These are phyloP conservation scores for Pseudogymnoascus sp. DNA, from an alignment of 2,329 filamentous ascomycete species.

Conservation along the genomic window DNA sequence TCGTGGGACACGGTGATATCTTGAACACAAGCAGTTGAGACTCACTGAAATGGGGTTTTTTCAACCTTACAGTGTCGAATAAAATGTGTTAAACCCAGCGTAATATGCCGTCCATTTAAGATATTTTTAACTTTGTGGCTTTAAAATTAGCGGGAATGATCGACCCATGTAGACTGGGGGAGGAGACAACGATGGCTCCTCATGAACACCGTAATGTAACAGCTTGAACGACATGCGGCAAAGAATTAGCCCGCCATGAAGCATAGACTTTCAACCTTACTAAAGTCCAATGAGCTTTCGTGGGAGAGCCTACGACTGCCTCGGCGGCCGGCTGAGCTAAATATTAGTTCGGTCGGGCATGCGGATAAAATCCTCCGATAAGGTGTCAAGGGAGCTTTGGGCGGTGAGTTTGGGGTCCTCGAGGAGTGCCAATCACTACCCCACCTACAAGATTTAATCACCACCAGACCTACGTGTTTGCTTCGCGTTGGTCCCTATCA, in stretches of 20 bases:
- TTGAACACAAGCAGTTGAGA: too few relatives aligned
- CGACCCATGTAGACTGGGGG: background rate
- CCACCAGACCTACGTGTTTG: conserved; percentile 4
- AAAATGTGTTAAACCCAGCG: background rate
- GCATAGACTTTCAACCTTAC: too few relatives aligned
- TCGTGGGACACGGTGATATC: too few relatives aligned
- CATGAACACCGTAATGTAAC: too few relatives aligned
- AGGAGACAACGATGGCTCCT: too few relatives aligned
- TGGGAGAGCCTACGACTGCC: too few relatives aligned
- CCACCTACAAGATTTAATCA: background rate
- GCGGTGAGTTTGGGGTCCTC: conserved; percentile 1
- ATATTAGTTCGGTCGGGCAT: background rate
- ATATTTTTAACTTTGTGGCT: conserved; percentile 5
- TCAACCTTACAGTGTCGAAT: background rate
- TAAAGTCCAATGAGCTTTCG: too few relatives aligned
- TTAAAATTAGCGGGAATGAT: conserved; percentile 2
- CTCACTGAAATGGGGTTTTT: background rate
- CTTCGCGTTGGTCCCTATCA: background rate
- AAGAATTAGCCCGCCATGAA: too few relatives aligned
- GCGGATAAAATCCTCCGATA: background rate
- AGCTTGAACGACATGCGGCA: too few relatives aligned
- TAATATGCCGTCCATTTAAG: conserved; percentile 4
- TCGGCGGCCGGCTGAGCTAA: too few relatives aligned
- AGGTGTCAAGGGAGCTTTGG: background rate
- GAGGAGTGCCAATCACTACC: background rate